Evolutionary conservation across 2,329 filamentous ascomycete species (phyloP).

Genomic region (Aspergillus tamarii): DNA sequence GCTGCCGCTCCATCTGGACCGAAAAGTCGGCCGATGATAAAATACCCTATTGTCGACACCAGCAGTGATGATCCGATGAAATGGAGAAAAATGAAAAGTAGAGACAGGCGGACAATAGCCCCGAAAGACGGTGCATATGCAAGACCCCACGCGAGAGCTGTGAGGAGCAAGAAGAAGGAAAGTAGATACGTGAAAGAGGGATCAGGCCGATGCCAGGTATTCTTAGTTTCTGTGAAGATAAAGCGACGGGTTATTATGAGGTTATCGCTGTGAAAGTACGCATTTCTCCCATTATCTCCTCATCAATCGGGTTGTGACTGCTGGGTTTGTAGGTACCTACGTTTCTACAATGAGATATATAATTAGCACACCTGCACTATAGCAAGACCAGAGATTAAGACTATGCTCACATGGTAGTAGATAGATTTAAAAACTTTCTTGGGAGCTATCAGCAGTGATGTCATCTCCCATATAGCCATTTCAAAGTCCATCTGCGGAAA

Average conservation of each 20-base stretch:
- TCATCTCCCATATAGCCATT: conserved; percentile 75
- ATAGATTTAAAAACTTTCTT: conserved; percentile 73
- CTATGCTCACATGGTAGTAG: conserved; percentile 65
- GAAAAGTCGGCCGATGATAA: conserved; percentile 64
- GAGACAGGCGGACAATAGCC: conserved; percentile 51
- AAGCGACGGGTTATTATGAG: background rate
- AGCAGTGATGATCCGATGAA: conserved; percentile 64
- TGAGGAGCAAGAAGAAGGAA: conserved; percentile 65
- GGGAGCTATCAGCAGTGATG: conserved; percentile 66
- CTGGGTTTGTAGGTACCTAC: background rate
- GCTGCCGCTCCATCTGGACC: conserved; percentile 55
- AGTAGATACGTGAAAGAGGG: conserved; percentile 72
- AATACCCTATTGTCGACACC: conserved; percentile 65
- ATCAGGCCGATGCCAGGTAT: conserved; percentile 70
- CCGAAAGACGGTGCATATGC: conserved; percentile 53
- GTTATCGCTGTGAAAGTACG: background rate
- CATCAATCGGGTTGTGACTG: background rate
- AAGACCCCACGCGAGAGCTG: conserved; percentile 61
- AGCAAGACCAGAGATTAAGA: background rate
- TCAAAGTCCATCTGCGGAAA: conserved; percentile 76
- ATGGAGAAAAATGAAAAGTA: conserved; percentile 58
- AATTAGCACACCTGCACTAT: background rate
- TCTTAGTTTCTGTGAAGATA: conserved; percentile 62
- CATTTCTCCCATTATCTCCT: background rate
- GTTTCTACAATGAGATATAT: background rate